Conservation (phyloP, 2,329 filamentous ascomycete species). For the Sarocladium brachiariae region DNA sequence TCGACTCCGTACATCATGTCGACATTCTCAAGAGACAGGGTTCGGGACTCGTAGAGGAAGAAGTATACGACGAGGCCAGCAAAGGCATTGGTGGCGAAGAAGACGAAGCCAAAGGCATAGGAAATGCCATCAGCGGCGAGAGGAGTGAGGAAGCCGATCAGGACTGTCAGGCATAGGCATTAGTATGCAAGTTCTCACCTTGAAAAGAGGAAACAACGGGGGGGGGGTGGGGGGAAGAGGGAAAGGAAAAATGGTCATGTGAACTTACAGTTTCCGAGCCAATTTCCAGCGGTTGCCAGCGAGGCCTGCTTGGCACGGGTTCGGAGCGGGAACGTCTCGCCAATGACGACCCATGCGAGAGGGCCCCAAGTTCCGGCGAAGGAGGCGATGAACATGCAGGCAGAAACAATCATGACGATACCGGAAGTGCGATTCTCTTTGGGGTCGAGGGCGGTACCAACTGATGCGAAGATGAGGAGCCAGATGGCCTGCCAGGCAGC, state of each 20-base stretch:
- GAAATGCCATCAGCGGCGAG: constrained; percentile 56
- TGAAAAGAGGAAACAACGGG: too few relatives aligned
- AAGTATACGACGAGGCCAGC: constrained; percentile 58
- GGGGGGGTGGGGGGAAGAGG: too few relatives aligned
- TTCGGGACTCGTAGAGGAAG: constrained; percentile 61
- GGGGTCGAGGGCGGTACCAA: constrained; percentile 42
- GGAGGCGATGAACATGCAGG: constrained; percentile 67
- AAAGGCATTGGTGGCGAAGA: constrained; percentile 53
- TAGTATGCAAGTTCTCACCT: too few relatives aligned
- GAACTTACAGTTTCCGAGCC: constrained; percentile 49
- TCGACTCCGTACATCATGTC: constrained; percentile 61
- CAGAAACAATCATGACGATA: constrained; percentile 63
- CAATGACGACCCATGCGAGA: constrained; percentile 61
- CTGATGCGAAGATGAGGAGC: constrained; percentile 56
- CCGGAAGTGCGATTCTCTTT: constrained; percentile 42
- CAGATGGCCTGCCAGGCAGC: constrained; percentile 61
- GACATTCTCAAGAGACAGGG: constrained; percentile 62
- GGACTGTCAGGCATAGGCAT: constrained; percentile 31
- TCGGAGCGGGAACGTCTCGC: constrained; percentile 57
- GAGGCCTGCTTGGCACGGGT: constrained; percentile 49
- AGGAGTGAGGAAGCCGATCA: constrained; percentile 62
- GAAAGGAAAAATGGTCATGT: background rate
- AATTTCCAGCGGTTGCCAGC: constrained; percentile 47
- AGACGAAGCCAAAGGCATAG: constrained; percentile 60
- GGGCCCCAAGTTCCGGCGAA: constrained; percentile 67